Evolutionary conservation across 208 protist genomes (phyloP), one percentile per base, ranked within the genome.

Genomic region (Leishmania guyanensis): DNA sequence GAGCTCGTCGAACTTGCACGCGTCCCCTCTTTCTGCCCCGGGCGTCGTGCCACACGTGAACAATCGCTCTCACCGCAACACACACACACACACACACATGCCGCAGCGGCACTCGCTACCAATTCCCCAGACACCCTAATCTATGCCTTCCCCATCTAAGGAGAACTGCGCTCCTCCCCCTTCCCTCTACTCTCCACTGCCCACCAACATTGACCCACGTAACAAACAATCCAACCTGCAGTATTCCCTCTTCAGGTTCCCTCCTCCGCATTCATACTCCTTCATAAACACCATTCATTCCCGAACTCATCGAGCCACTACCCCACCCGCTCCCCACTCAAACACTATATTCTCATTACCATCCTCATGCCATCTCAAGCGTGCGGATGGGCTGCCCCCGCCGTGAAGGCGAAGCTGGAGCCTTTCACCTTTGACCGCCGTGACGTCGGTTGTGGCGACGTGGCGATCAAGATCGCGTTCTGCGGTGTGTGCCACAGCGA

Each of bases 401-500:
- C 74, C 10, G 77, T 65, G 33, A 91, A 90, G 79, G 86, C 85
- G 26, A 85, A 86, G 14, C 87, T 95, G 71, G 84, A 53, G 60
- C 90, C 92, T 51, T 90, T 87, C 80, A 79, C 56, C 39, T 91
- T 92, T 70, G 29, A 90, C 78, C 89, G 86, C 62, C 89, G 89
- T 70, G 87, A 79, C 17, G 81, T 93, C n/a, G 86, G 88, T 2
- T 56, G 56, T 2, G 56, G 89, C 26, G 93, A 97, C 73, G 90
- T 95, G 54, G 73, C 50, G 62, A 93, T 97, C 80, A 80, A 88
- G 62, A 86, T 97, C 53, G 89, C 78, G 54, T 90, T 86, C 84
- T 95, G 92, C 80, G 94, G 94, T 46, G 91, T 96, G 65, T 97
- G 94, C 89, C 91, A 94, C 92, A 95, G 88, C 75, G 94, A 97